Percentiles rank a stretch among this genome's conserved stretches.
Conservation (phyloP, 2,329 filamentous ascomycete species). For the Blastomyces emzantsi region DNA sequence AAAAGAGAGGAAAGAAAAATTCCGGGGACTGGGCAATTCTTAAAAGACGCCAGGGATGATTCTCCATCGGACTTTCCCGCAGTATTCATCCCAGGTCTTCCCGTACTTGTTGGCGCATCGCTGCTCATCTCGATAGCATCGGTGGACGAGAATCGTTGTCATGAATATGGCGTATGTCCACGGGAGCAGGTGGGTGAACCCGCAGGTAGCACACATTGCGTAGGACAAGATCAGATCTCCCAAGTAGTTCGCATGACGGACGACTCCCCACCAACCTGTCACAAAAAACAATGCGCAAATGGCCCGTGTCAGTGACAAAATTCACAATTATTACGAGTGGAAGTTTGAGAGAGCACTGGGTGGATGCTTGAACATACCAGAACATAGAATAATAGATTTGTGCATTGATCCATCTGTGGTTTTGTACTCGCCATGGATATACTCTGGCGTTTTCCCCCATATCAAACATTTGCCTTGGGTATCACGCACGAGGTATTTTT, state of each 20-base stretch:
- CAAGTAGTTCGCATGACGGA: conserved; percentile 36
- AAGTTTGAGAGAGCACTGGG: neutral
- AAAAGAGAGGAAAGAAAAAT: neutral
- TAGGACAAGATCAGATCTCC: conserved; percentile 36
- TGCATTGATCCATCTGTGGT: conserved; percentile 38
- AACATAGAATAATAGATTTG: conserved; percentile 32
- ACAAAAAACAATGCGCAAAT: neutral
- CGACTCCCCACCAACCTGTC: conserved; percentile 35
- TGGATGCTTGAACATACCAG: conserved; percentile 15
- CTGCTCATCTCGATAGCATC: conserved; percentile 40
- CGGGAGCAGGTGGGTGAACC: conserved; percentile 31
- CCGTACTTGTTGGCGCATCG: conserved; percentile 41
- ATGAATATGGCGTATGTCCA: conserved; percentile 43
- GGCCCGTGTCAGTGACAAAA: neutral
- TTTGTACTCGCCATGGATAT: conserved; percentile 33
- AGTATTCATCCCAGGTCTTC: conserved; percentile 38
- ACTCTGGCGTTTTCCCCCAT: conserved; percentile 37
- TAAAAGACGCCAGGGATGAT: conserved; percentile 34
- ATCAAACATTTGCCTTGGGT: conserved; percentile 35
- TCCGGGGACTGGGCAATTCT: neutral
- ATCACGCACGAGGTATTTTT: conserved; percentile 37
- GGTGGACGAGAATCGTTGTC: conserved; percentile 37
- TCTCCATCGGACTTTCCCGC: conserved; percentile 35
- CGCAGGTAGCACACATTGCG: conserved; percentile 37
- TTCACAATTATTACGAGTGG: neutral